These are phyloP conservation scores for Triadica sebifera DNA, from an alignment of 345 rosid species.

Conservation along the genomic window DNA sequence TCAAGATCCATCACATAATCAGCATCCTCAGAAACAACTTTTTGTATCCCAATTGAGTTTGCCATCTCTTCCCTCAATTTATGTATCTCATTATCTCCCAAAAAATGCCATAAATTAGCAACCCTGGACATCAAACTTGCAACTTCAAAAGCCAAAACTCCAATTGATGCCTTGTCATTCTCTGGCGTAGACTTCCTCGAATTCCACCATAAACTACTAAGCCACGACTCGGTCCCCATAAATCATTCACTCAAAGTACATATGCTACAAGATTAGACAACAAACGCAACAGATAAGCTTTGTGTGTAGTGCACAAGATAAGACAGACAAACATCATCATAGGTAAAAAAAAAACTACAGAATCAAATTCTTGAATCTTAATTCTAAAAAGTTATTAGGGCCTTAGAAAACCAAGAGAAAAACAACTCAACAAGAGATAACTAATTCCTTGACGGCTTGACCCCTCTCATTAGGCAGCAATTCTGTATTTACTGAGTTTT, in stretches of 20 bases:
- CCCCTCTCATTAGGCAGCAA: too few relatives aligned
- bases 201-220: slow-evolving; percentile 42
- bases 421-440: not conserved
- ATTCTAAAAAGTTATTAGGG: not conserved
- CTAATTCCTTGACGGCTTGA: not conserved
- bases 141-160: slow-evolving; percentile 61
- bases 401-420: not conserved
- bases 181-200: slow-evolving; percentile 37
- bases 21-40: slow-evolving; percentile 49
- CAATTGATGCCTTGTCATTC: slow-evolving; percentile 42
- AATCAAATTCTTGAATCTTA: not conserved
- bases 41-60: slow-evolving; percentile 42
- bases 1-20: slow-evolving; percentile 55
- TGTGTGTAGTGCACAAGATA: not conserved
- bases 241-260: slow-evolving; percentile 35
- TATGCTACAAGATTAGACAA: slow-evolving; percentile 1
- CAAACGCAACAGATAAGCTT: not conserved
- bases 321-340: not conserved
- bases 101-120: slow-evolving; percentile 49
- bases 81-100: slow-evolving; percentile 41
- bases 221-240: slow-evolving; percentile 51
- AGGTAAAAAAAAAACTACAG: not conserved
- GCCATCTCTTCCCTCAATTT: slow-evolving; percentile 47
- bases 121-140: slow-evolving; percentile 54
- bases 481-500: too few relatives aligned